Percentiles rank a stretch among this genome's conserved stretches.
Conservation (phyloP, 495 filamentous ascomycete genomes). For the Penicillium tannophilum region DNA sequence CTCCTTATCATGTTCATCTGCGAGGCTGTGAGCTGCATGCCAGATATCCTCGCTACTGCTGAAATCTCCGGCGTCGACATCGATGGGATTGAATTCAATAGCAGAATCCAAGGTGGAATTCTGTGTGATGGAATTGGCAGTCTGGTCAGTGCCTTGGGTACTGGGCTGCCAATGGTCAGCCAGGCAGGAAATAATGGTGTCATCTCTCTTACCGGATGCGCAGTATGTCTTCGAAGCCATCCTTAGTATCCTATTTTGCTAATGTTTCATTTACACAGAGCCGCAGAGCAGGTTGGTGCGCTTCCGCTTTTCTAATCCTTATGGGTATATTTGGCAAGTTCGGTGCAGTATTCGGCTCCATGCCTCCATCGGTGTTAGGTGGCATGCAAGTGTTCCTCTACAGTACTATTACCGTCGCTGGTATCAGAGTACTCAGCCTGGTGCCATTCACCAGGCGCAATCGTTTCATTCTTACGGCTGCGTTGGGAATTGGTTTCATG, state of each 20-base stretch:
- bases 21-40: slow-evolving; percentile 76
- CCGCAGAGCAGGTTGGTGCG: slow-evolving; percentile 50
- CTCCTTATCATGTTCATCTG: slow-evolving; percentile 59
- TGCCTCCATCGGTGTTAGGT: slow-evolving; percentile 76
- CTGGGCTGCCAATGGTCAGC: slow-evolving; percentile 75
- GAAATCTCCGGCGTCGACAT: slow-evolving; percentile 75
- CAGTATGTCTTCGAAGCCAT: slow-evolving; percentile 45
- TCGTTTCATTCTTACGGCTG: slow-evolving; percentile 78
- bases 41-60: slow-evolving; percentile 82
- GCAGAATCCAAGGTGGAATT: slow-evolving; percentile 81
- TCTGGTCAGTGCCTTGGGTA: slow-evolving; percentile 71
- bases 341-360: slow-evolving; percentile 75
- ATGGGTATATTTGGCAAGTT: slow-evolving; percentile 88
- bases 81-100: slow-evolving; percentile 74
- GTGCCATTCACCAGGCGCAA: slow-evolving; percentile 77
- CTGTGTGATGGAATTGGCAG: slow-evolving; percentile 80
- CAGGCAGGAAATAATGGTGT: slow-evolving; percentile 85
- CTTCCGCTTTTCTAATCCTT: slow-evolving; percentile 65
- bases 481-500: slow-evolving; percentile 69
- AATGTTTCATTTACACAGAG: slow-evolving; percentile 16
- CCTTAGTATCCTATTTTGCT: background rate
- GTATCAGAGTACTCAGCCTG: slow-evolving; percentile 73
- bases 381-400: slow-evolving; percentile 92
- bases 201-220: slow-evolving; percentile 80
- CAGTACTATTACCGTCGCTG: slow-evolving; percentile 74